These are phyloP conservation scores for Alternaria gaisen DNA, from an alignment of 2,329 filamentous ascomycete genomes.

Conservation along the genomic window DNA sequence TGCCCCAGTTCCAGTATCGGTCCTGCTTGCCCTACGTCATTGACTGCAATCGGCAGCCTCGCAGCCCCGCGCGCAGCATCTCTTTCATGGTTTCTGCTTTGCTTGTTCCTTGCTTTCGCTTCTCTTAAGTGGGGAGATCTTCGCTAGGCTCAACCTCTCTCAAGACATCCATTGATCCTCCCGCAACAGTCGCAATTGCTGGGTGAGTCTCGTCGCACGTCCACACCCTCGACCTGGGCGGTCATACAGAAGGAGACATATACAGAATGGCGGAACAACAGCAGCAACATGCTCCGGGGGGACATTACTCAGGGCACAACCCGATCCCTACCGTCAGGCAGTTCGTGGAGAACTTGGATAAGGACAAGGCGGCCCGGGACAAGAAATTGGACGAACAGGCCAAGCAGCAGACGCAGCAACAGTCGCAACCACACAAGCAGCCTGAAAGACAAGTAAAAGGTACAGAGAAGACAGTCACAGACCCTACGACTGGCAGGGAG, in stretches of 20 bases:
- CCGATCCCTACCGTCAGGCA: conserved; percentile 87
- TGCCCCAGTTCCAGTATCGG: conserved; percentile 16
- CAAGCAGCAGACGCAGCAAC: conserved; percentile 43
- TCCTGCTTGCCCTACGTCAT: conserved; percentile 29
- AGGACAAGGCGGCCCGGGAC: conserved; percentile 80
- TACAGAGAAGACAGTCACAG: conserved; percentile 72
- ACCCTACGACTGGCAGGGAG: conserved; percentile 86
- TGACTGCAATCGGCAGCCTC: conserved; percentile 9
- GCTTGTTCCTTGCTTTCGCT: conserved; percentile 30
- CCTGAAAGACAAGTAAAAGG: conserved; percentile 59
- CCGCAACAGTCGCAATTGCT: conserved; percentile 22
- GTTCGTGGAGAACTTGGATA: conserved; percentile 81
- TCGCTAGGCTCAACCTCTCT: conserved; percentile 6
- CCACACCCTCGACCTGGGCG: conserved; percentile 7
- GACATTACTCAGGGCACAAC: conserved; percentile 82
- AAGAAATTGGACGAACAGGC: conserved; percentile 68
- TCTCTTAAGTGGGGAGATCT: conserved; percentile 15
- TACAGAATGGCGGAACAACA: conserved; percentile 57
- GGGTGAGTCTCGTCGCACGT: conserved; percentile 11
- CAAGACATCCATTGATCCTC: conserved; percentile 5
- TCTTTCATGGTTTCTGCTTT: conserved; percentile 12
- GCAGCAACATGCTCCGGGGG: conserved; percentile 62
- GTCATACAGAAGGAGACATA: conserved; percentile 11
- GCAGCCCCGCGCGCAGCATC: conserved; percentile 13
- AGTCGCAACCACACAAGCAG: conserved; percentile 43